Percentiles rank a stretch among this genome's conserved stretches.
phyloP scores from a whole-genome alignment of 306 rosid species.

The Cotoneaster glaucophyllus region DNA sequence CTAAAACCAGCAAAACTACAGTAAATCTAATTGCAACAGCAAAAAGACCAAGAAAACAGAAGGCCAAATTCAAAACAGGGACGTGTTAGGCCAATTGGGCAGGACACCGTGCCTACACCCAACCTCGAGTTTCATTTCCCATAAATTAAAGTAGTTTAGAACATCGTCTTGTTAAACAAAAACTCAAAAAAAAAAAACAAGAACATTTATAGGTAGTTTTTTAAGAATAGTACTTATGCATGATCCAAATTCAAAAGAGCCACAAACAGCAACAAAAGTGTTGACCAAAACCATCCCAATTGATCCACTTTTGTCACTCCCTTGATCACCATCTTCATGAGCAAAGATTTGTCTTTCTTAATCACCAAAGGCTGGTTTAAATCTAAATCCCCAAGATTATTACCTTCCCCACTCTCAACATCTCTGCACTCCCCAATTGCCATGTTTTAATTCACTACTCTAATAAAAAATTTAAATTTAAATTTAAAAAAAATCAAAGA shows the following conservation, averaged over 20 bases:
- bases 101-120: too few species aligned
- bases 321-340: slow-evolving; percentile 7
- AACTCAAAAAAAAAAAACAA: background rate
- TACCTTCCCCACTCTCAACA: slow-evolving; percentile 39
- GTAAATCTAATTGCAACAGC: too few species aligned
- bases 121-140: too few species aligned
- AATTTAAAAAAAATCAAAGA: background rate
- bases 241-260: slow-evolving; percentile 79
- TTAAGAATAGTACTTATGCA: slow-evolving; percentile 43
- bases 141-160: too few species aligned
- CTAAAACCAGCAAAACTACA: background rate
- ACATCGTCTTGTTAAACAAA: too few species aligned
- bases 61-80: background rate
- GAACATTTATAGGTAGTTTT: background rate
- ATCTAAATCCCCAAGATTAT: slow-evolving; percentile 28
- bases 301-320: slow-evolving; percentile 38
- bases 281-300: slow-evolving; percentile 67
- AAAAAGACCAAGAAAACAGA: background rate
- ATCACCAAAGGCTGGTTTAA: slow-evolving; percentile 46
- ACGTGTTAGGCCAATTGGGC: too few species aligned
- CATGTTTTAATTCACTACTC: slow-evolving; percentile 28
- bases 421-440: slow-evolving; percentile 41
- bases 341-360: slow-evolving; percentile 4
- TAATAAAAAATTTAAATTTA: background rate
- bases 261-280: slow-evolving; percentile 74